A percentile compares a stretch with the other conserved stretches of the same genome.
Conservation (phyloP, 148 eudicot genomes). For the Silene conica region DNA sequence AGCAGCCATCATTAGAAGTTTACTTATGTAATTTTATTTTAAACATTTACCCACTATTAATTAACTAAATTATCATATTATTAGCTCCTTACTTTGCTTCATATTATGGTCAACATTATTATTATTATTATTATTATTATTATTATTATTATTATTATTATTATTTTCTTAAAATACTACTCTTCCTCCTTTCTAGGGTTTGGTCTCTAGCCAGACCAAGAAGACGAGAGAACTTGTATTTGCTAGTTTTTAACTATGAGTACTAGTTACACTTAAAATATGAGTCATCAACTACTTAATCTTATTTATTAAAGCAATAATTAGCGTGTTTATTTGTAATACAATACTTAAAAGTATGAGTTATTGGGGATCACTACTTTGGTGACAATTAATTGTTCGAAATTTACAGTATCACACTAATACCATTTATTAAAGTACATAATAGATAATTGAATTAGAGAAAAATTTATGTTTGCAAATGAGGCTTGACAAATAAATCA, state of each 20-base stretch:
- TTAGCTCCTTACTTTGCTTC: slow-evolving; percentile 3
- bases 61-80: slow-evolving; percentile 8
- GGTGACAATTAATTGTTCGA: too few relatives aligned
- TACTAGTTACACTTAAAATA: slow-evolving; percentile 10
- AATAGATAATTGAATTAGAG: too few relatives aligned
- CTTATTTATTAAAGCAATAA: too few relatives aligned
- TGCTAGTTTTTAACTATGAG: not conserved
- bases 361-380: too few relatives aligned
- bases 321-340: too few relatives aligned
- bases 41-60: too few relatives aligned
- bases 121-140: slow-evolving; percentile 14
- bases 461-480: too few relatives aligned
- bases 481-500: too few relatives aligned
- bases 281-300: slow-evolving; percentile 7
- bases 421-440: too few relatives aligned
- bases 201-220: slow-evolving; percentile 26
- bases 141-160: slow-evolving; percentile 14
- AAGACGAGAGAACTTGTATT: slow-evolving; percentile 18
- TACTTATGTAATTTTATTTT: slow-evolving; percentile 46
- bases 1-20: slow-evolving; percentile 79
- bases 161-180: slow-evolving; percentile 5
- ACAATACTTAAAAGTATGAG: too few relatives aligned
- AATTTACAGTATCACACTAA: too few relatives aligned
- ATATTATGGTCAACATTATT: slow-evolving; percentile 11
- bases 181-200: slow-evolving; percentile 34